Evolutionary conservation across 2,329 filamentous ascomycete genomes (phyloP), one percentile per base, ranked within the genome.

Genomic region (Myrmaecium sp.): DNA sequence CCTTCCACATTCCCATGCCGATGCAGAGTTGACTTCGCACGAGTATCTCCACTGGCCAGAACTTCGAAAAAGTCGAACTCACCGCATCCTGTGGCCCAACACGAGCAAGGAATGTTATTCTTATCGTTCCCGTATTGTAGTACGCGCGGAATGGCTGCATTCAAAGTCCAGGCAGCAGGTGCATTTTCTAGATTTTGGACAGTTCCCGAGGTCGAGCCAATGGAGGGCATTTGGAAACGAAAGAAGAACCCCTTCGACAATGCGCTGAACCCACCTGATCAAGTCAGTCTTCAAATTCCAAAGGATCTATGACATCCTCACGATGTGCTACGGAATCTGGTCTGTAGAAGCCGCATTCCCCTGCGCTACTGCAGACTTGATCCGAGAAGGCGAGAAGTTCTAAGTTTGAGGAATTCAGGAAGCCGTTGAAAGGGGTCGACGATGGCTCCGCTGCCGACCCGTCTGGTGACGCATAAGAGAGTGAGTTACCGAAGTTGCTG

Each of bases 11-110:
- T 65, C 17, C 51, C 51, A 52, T 83, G 45, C 17, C 49, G 39
- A 33, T 51, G 77, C 39, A 82, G 59, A 10, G 75, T 79, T 20
- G 69, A 72, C 55, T 78, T 82, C 52, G 69, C 66, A 41, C 69
- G 69, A 22, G 55, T 61, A 45, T 74, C 69, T 15, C 76, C 77
- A 1, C 61, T 47, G 33, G 64, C 59, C 21, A 84, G 66, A 14
- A 79, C 62, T 54, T 84, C 79, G 41, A 75, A 72, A 28, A 83
- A 61, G 42, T 86, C 79, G 34, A 77, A 67, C 54, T 86, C 79
- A 39, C 75, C 77, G 44, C 78, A 83, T 19, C 68, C 69, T 41
- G 44, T 59, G 8, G 50, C 51, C 76, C 76, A 83, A 60, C 79
- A 84, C 32, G 69, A 77, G 60, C 78, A 84, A 3, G 47, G 43